Base-by-base conservation (phyloP, 805 yeast genomes). In the Suhomyces prunicola region DNA sequence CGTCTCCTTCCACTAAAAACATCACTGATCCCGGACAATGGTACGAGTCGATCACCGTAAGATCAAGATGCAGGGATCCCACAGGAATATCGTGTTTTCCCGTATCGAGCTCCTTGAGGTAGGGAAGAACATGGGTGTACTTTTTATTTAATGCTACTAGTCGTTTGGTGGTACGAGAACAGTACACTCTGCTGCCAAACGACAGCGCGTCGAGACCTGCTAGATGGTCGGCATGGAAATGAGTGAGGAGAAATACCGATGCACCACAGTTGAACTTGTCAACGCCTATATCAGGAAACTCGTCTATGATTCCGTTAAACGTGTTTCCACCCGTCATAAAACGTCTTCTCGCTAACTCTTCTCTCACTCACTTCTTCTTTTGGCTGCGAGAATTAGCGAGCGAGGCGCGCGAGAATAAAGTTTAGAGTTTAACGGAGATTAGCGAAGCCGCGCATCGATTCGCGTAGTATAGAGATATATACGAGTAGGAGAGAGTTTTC, bases 11-110 rank as follows among this genome's bases (percentile, higher is more conserved):
- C 1, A 84, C 52, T 27, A 84, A 69, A 52, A 80, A 78, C 84
- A 83, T 80, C 2, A 74, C 71, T 3, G 85, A 73, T 3, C 87
- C 88, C 10, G 85, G 82, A 59, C 88, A 84, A 57, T 84, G 88
- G 59, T 82, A 74, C 0, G 84, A 75, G 5, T 75, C 75, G 2
- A 84, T 69, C 26, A 78, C 59, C 1, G 82, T 76, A 2, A 83
- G 64, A 6, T 50, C 60, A 5, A 81, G 48, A 1, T 58, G 35
- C 55, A 61, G 19, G 59, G 55, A 5, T 5, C 41, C 36, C 6
- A 40, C 46, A n/a, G 36, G 39, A n/a, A 44, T 22, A 4, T 13
- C n/a, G 19, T 50, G 54, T 13, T 26, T 51, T 26, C 69, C 65
- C 17, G 53, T 60, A 13, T 61, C 63, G 45, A 61, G 49, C 0